Conservation (phyloP, 164 flowering plant species). For the Umbilicus rupestris region DNA sequence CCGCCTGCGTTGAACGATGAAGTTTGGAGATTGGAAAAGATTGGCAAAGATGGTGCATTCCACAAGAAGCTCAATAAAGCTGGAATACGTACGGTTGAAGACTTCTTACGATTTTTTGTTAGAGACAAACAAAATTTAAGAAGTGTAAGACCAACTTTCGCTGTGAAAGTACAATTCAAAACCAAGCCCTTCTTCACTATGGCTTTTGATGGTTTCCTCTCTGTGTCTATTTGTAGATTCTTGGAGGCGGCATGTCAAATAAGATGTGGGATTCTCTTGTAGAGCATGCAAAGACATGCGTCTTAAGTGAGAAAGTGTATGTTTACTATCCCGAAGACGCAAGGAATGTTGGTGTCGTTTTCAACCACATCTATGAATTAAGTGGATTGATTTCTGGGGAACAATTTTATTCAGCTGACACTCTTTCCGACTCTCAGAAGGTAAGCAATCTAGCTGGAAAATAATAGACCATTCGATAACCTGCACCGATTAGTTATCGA, state of each 20-base stretch:
- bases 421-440: constrained; percentile 83
- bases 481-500: neutral
- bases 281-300: constrained; percentile 97
- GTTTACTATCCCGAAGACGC: constrained; percentile 65
- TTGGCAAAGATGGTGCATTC: constrained; percentile 92
- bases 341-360: constrained; percentile 71
- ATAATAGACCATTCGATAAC: neutral
- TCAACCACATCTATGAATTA: constrained; percentile 78
- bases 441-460: constrained; percentile 23
- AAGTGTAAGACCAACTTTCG: constrained; percentile 40
- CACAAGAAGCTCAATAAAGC: constrained; percentile 78
- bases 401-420: constrained; percentile 53
- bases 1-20: constrained; percentile 85
- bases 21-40: constrained; percentile 95
- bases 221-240: constrained; percentile 43
- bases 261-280: constrained; percentile 96
- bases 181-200: neutral
- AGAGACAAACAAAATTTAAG: constrained; percentile 66
- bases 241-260: constrained; percentile 98
- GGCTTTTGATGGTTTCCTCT: constrained; percentile 6
- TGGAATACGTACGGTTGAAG: constrained; percentile 68
- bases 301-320: constrained; percentile 68
- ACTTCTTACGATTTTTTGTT: constrained; percentile 67
- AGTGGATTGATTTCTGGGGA: constrained; percentile 69
- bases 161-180: neutral